phyloP scores from a whole-genome alignment of 768 basidiomycete species.

The Lactarius tabidus region DNA sequence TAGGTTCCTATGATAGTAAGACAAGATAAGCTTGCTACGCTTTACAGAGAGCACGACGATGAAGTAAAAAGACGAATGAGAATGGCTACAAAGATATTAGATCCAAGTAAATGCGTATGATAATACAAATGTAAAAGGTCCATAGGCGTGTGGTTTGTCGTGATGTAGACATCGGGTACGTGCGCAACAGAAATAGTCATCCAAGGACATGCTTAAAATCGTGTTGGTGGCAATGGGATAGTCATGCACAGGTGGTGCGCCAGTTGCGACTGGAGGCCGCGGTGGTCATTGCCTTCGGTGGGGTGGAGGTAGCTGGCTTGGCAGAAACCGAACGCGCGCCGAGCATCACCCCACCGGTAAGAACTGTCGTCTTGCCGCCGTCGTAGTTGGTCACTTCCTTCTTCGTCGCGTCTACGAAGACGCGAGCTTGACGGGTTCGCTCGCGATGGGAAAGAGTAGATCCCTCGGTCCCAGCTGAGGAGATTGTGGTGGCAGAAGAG shows the following conservation, averaged over 20 bases:
- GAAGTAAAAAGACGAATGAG: slow-evolving; percentile 17
- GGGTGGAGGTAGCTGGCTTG: slow-evolving; percentile 24
- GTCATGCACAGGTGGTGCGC: slow-evolving; percentile 52
- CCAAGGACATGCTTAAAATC: slow-evolving; percentile 1
- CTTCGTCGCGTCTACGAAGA: slow-evolving; percentile 71
- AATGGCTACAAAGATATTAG: slow-evolving; percentile 26
- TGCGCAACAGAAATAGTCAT: slow-evolving; percentile 14
- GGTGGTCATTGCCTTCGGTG: slow-evolving; percentile 35
- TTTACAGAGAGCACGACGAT: slow-evolving; percentile 22
- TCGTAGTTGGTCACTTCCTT: slow-evolving; percentile 82
- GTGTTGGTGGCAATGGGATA: slow-evolving; percentile 5
- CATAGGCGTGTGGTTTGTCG: slow-evolving; percentile 19
- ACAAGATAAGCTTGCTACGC: slow-evolving; percentile 19
- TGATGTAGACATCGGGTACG: slow-evolving; percentile 16
- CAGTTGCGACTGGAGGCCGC: slow-evolving; percentile 42
- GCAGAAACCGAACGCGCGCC: slow-evolving; percentile 36
- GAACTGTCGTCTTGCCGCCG: slow-evolving; percentile 82
- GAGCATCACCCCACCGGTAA: slow-evolving; percentile 87
- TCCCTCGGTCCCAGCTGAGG: slow-evolving; percentile 36
- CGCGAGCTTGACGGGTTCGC: slow-evolving; percentile 60
- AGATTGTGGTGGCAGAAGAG: slow-evolving; percentile 40
- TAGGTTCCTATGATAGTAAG: slow-evolving; percentile 10
- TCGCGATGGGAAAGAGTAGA: slow-evolving; percentile 63
- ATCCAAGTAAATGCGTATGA: slow-evolving; percentile 29
- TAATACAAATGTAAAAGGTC: slow-evolving; percentile 22